Evolutionary conservation across 495 filamentous ascomycete species (phyloP).

Genomic region (Bacidia gigantensis): DNA sequence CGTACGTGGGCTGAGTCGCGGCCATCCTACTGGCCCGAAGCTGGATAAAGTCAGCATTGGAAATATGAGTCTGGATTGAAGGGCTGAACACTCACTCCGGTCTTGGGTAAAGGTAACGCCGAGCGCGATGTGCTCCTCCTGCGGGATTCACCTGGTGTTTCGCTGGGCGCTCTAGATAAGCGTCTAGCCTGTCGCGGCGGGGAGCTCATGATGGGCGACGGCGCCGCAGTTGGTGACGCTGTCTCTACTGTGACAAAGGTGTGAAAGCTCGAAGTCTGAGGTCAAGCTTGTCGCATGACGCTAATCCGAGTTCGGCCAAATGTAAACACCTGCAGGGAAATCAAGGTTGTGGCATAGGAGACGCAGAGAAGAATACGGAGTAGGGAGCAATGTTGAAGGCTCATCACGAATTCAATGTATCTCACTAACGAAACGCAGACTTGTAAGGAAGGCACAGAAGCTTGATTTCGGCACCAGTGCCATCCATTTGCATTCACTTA

Average conservation of each 20-base stretch:
- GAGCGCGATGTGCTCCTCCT: conserved; percentile 12
- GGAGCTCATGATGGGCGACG: conserved; percentile 14
- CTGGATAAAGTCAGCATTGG: neutral
- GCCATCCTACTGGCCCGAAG: conserved; percentile 17
- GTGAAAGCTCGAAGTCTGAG: neutral
- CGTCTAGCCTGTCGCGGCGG: conserved; percentile 17
- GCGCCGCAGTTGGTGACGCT: neutral
- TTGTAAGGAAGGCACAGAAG: neutral
- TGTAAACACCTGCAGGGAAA: neutral
- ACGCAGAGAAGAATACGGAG: too few relatives aligned
- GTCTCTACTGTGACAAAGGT: neutral
- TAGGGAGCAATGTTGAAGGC: too few relatives aligned
- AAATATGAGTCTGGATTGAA: neutral
- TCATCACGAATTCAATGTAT: too few relatives aligned
- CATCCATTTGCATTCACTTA: conserved; percentile 8
- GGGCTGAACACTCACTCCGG: conserved; percentile 18
- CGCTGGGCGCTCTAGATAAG: conserved; percentile 4
- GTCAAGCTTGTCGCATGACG: neutral
- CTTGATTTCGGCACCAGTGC: conserved; percentile 13
- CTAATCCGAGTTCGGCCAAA: conserved; percentile 4
- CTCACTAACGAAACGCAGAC: too few relatives aligned
- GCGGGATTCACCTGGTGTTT: neutral
- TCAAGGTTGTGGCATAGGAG: neutral
- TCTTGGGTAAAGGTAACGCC: conserved; percentile 16
- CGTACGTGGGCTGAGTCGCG: conserved; percentile 44